These are phyloP conservation scores for Aspergillus hiratsukae DNA, from an alignment of 2,329 filamentous ascomycete genomes.

Conservation along the genomic window DNA sequence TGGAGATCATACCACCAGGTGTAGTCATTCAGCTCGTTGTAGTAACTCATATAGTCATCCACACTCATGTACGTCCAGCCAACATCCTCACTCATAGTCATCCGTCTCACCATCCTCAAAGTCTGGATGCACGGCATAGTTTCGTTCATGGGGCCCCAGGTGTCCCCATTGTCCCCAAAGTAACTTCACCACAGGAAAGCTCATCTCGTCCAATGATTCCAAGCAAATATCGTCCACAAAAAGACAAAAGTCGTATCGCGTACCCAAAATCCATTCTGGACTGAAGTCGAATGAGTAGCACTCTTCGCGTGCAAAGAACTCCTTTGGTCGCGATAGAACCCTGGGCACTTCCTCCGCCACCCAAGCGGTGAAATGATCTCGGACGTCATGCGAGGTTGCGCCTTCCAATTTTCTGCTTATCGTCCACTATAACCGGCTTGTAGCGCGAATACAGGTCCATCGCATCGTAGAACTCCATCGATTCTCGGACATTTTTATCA, in stretches of 20 bases:
- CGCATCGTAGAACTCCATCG: not conserved
- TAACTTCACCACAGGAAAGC: conserved; percentile 9
- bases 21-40: not conserved
- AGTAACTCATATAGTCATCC: not conserved
- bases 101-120: conserved; percentile 11
- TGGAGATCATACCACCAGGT: not conserved
- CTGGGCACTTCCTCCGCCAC: not conserved
- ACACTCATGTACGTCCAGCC: conserved; percentile 13
- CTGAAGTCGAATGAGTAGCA: not conserved
- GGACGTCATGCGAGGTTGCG: not conserved
- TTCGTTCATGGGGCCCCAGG: conserved; percentile 5
- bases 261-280: conserved; percentile 2
- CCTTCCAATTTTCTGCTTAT: not conserved
- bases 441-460: not conserved
- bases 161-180: conserved; percentile 8
- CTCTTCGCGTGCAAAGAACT: not conserved
- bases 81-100: conserved; percentile 10
- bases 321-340: not conserved
- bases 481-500: not conserved
- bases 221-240: conserved; percentile 17
- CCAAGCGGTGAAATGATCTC: not conserved
- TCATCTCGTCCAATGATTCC: conserved; percentile 13
- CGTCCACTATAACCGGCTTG: not conserved
- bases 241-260: conserved; percentile 13
- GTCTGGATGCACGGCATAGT: conserved; percentile 13